Percentiles rank a stretch among this genome's conserved stretches.
These are phyloP conservation scores for Aspergillus sp. DNA, from an alignment of 2,329 filamentous ascomycete species.

Conservation along the genomic window DNA sequence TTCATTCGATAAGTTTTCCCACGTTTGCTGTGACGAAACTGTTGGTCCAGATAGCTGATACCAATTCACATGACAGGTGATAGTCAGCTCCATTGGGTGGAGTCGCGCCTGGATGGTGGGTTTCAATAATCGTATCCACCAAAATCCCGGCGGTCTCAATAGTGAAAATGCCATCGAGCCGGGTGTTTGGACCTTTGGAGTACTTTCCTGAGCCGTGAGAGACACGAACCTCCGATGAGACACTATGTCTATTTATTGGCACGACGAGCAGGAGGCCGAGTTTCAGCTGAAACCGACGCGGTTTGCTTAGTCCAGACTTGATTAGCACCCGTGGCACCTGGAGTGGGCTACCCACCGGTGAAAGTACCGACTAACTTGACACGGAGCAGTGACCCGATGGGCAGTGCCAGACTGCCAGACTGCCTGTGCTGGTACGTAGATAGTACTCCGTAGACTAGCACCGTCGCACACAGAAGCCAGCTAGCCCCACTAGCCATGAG, in stretches of 20 bases:
- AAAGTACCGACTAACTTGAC: constrained; percentile 4
- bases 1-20: constrained; percentile 2
- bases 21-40: constrained; percentile 7
- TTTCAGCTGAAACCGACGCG: neutral
- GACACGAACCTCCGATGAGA: neutral
- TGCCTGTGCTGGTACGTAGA: neutral
- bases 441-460: no score
- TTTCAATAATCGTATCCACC: constrained; percentile 10
- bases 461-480: neutral
- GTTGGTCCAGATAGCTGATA: neutral
- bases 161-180: neutral
- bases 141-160: constrained; percentile 6
- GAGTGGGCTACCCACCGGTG: neutral
- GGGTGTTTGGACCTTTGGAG: neutral
- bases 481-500: constrained; percentile 9
- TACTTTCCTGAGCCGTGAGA: constrained; percentile 5
- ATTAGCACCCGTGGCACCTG: neutral
- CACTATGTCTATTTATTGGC: constrained; percentile 5
- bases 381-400: constrained; percentile 5
- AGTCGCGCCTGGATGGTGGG: constrained; percentile 1
- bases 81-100: constrained; percentile 14
- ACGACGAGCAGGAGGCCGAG: neutral
- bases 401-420: neutral
- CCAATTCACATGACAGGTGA: constrained; percentile 21
- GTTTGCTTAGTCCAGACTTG: constrained; percentile 3